Conservation (phyloP, 768 basidiomycete species). For the Dioszegia aurantiaca region DNA sequence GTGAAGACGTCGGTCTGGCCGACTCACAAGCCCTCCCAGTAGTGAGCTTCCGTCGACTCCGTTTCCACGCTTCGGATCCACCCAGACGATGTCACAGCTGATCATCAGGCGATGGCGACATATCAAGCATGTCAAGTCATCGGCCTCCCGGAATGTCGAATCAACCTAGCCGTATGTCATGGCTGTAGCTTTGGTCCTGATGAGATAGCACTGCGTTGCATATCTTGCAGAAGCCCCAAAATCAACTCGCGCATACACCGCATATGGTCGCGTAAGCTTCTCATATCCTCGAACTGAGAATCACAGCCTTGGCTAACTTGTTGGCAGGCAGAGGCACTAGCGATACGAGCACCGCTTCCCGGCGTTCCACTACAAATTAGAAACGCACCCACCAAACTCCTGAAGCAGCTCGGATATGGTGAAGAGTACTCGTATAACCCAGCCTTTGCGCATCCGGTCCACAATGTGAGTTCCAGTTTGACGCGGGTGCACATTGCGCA, state of each 20-base stretch:
- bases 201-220: slow-evolving; percentile 61
- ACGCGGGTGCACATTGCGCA: too few species aligned
- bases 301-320: neutral
- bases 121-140: slow-evolving; percentile 54
- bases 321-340: slow-evolving; percentile 61
- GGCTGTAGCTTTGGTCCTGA: slow-evolving; percentile 1
- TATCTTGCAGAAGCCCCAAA: slow-evolving; percentile 82
- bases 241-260: slow-evolving; percentile 74
- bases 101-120: slow-evolving; percentile 51
- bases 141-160: slow-evolving; percentile 48
- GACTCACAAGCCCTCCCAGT: slow-evolving; percentile 73
- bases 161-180: slow-evolving; percentile 50
- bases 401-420: slow-evolving; percentile 69
- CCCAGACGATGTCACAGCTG: neutral
- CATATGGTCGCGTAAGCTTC: slow-evolving; percentile 62
- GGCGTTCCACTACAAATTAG: slow-evolving; percentile 70
- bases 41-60: slow-evolving; percentile 53
- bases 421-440: slow-evolving; percentile 67
- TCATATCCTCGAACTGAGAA: too few species aligned
- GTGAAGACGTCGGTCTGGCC: slow-evolving; percentile 80
- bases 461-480: slow-evolving; percentile 51
- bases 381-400: slow-evolving; percentile 71
- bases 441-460: slow-evolving; percentile 65
- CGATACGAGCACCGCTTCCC: slow-evolving; percentile 57
- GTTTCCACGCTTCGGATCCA: neutral